Evolutionary conservation across 2,329 filamentous ascomycete genomes (phyloP).

Genomic region (Aspergillus sp.): DNA sequence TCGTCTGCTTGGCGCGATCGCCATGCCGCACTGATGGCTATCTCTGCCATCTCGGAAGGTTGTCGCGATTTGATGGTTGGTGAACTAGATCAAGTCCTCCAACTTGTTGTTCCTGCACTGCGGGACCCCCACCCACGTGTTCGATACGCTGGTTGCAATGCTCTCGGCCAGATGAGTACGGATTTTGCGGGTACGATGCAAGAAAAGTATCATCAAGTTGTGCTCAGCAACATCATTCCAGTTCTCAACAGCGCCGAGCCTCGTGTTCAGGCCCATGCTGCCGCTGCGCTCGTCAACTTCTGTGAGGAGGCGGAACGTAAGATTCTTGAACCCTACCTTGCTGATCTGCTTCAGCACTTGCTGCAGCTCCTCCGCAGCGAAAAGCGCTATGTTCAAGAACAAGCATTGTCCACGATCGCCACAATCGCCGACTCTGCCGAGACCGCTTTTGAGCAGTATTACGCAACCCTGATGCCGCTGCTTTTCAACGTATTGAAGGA

Average conservation of each 20-base stretch:
- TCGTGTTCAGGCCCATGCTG: conserved; percentile 94
- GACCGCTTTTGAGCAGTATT: conserved; percentile 92
- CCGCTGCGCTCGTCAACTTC: conserved; percentile 97
- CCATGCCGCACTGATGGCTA: conserved; percentile 97
- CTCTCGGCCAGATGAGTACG: conserved; percentile 99
- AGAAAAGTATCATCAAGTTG: conserved; percentile 85
- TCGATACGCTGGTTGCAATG: conserved; percentile 96
- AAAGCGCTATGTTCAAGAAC: conserved; percentile 96
- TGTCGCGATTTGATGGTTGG: conserved; percentile 95
- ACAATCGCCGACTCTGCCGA: conserved; percentile 99
- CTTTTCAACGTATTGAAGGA: conserved; percentile 86
- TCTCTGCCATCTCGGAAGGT: conserved; percentile 96
- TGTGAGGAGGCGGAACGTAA: conserved; percentile 96
- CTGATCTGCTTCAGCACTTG: conserved; percentile 80
- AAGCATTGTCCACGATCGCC: conserved; percentile 95
- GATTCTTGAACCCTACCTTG: conserved; percentile 89
- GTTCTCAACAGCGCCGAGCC: conserved; percentile 88
- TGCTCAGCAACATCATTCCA: conserved; percentile 89
- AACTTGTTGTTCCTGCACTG: conserved; percentile 90
- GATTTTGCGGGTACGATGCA: conserved; percentile 99
- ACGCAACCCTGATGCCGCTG: conserved; percentile 92
- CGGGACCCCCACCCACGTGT: conserved; percentile 91
- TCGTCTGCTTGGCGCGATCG: conserved; percentile 93
- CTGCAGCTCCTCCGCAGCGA: conserved; percentile 87
- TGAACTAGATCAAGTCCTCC: conserved; percentile 90